Evolutionary conservation across 176 grass and related monocot genomes (phyloP), one percentile per base, ranked within the genome.

Genomic region (Rhynchospora breviuscula): DNA sequence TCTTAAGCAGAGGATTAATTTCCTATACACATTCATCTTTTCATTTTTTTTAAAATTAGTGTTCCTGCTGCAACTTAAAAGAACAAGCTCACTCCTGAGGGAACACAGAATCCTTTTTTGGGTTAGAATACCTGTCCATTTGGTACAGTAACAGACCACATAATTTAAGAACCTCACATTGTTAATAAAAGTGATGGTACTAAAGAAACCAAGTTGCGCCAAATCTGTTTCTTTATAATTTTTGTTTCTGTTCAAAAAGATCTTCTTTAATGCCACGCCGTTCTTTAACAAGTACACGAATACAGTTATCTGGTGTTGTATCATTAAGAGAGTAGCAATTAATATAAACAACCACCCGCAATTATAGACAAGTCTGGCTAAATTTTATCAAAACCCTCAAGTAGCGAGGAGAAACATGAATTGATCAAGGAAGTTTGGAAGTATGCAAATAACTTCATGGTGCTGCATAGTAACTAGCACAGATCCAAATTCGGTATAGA

Each of bases 391-490:
- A 57, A 19, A 6, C 7, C n/a, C 26, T 51, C 29, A 58, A 74
- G 25, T 58, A 84, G 57, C 74, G 25, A 26, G 0, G 8, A 72
- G 25, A 83, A 17, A 56, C 26, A 29, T 29, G 26, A 29, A 29
- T 29, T 29, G 26, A 29, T 29, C 26, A 29, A 29, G 26, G 26
- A 29, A 29, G 26, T 29, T 29, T 29, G 26, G 26, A 29, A 29
- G 26, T 29, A 74, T 56, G 26, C 45, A 54, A 23, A 57, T 59
- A 88, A 97, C 94, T 89, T 97, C 80, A 17, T 88, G 67, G 72
- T 83, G 85, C 79, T 94, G 91, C 56, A 97, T 87, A 79, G 89
- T 85, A 35, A 92, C 35, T 40, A 40, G 1, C 4, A 40, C 35
- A 40, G 4, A 40, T 40, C 2, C 35, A 40, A 40, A 40, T 40